phyloP scores from a whole-genome alignment of 441 rosid genomes.

The Hura crepitans region DNA sequence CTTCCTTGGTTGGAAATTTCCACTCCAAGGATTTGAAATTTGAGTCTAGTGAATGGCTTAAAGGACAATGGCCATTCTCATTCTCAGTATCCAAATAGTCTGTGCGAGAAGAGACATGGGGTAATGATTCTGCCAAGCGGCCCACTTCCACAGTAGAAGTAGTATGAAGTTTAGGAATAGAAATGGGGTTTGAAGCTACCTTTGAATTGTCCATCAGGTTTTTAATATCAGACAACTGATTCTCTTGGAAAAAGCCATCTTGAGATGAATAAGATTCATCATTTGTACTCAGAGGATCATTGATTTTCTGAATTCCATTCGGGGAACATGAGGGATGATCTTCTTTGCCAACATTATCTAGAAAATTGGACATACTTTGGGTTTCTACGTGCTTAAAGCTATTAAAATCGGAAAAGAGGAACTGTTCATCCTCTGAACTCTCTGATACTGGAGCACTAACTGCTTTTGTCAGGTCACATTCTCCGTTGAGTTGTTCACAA shows the following conservation, averaged over 20 bases:
- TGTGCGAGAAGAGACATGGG: conserved; percentile 43
- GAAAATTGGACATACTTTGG: conserved; percentile 25
- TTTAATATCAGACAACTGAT: conserved; percentile 27
- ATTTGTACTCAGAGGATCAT: conserved; percentile 18
- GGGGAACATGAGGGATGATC: conserved; percentile 18
- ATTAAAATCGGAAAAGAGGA: conserved; percentile 23
- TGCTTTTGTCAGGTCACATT: conserved; percentile 27
- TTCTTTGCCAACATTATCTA: conserved; percentile 30
- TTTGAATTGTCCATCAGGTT: conserved; percentile 28
- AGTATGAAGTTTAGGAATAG: conserved; percentile 36
- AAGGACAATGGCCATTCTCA: conserved; percentile 32
- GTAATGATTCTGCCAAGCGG: conserved; percentile 62
- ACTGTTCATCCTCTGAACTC: conserved; percentile 50
- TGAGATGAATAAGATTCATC: too few species aligned
- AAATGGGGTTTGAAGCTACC: conserved; percentile 45
- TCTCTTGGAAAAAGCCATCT: conserved; percentile 26
- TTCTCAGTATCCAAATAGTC: conserved; percentile 31
- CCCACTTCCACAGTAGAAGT: conserved; percentile 33
- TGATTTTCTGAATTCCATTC: conserved; percentile 28
- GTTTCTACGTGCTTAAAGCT: conserved; percentile 32
- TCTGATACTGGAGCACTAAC: conserved; percentile 36
- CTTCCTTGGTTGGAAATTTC: conserved; percentile 36
- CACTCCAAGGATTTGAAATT: conserved; percentile 35
- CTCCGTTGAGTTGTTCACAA: conserved; percentile 26
- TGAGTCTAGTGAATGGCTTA: conserved; percentile 65